Evolutionary conservation across 176 grass and related monocot genomes (phyloP).

Genomic region (Oropetium thomaeum): DNA sequence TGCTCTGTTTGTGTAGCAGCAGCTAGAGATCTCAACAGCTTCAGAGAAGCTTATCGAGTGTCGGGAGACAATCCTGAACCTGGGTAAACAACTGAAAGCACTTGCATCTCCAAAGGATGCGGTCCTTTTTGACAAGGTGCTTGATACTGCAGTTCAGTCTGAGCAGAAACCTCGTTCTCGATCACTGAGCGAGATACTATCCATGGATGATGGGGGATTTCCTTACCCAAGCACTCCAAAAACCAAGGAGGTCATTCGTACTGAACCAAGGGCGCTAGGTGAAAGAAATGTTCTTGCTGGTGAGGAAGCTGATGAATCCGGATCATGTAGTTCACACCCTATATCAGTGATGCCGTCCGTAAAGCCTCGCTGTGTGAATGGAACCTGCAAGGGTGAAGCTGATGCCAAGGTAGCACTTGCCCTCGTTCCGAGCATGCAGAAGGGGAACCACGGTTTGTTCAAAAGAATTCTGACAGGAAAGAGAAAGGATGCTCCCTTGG

Average conservation of each 20-base stretch:
- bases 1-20: conserved; percentile 30
- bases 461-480: conserved; percentile 63
- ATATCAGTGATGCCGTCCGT: background rate
- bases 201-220: conserved; percentile 35
- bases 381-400: conserved; percentile 34
- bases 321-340: conserved; percentile 24
- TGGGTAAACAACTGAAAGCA: conserved; percentile 83
- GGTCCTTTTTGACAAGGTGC: conserved; percentile 47
- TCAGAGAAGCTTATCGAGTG: conserved; percentile 78
- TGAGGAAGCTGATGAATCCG: background rate
- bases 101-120: conserved; percentile 65
- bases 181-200: conserved; percentile 46
- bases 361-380: background rate
- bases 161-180: conserved; percentile 34
- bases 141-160: conserved; percentile 13
- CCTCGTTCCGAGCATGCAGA: conserved; percentile 43
- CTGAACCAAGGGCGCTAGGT: conserved; percentile 14
- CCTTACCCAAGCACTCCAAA: conserved; percentile 33
- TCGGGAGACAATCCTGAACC: conserved; percentile 80
- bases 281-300: conserved; percentile 9
- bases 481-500: conserved; percentile 47
- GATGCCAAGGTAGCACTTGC: conserved; percentile 37
- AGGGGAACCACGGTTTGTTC: conserved; percentile 56
- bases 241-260: conserved; percentile 51
- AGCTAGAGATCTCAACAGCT: conserved; percentile 59